A percentile compares a stretch with the other conserved stretches of the same genome.
Evolutionary conservation across 2,329 filamentous ascomycete genomes (phyloP).

Genomic region (Metarhizium album): DNA sequence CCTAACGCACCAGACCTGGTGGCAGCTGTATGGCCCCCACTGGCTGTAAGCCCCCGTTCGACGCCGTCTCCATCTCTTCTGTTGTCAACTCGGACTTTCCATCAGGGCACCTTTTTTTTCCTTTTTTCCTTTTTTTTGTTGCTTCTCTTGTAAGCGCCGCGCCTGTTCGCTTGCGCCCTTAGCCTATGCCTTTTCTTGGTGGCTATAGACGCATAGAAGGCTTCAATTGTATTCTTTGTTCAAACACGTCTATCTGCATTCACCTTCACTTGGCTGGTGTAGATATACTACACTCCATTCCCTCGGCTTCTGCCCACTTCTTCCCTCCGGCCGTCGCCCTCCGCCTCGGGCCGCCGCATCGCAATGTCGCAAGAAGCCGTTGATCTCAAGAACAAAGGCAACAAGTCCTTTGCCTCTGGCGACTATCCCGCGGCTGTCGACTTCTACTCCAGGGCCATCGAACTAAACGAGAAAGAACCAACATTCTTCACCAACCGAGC

Average conservation of each 20-base stretch:
- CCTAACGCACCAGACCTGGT: no score
- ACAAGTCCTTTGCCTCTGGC: constrained; percentile 80
- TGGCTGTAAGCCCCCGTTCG: neutral
- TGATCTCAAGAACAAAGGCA: constrained; percentile 85
- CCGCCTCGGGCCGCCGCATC: constrained; percentile 7
- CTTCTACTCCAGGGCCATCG: constrained; percentile 80
- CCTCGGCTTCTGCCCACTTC: constrained; percentile 4
- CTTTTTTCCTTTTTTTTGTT: neutral
- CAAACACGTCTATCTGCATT: neutral
- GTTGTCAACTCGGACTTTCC: neutral
- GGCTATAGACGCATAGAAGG: neutral
- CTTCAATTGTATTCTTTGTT: neutral
- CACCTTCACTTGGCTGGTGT: neutral
- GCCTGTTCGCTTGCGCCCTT: neutral
- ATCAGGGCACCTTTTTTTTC: neutral
- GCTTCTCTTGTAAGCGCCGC: neutral
- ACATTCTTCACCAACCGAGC: constrained; percentile 92
- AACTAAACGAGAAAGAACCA: constrained; percentile 69
- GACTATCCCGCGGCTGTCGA: constrained; percentile 78
- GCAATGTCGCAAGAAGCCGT: constrained; percentile 54
- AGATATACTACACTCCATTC: neutral
- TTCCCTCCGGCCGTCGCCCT: no score
- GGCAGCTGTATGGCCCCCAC: no score
- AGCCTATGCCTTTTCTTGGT: neutral
- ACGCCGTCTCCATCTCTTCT: neutral